Conservation (phyloP, 305 asterid species). For the Fraxinus latifolia region DNA sequence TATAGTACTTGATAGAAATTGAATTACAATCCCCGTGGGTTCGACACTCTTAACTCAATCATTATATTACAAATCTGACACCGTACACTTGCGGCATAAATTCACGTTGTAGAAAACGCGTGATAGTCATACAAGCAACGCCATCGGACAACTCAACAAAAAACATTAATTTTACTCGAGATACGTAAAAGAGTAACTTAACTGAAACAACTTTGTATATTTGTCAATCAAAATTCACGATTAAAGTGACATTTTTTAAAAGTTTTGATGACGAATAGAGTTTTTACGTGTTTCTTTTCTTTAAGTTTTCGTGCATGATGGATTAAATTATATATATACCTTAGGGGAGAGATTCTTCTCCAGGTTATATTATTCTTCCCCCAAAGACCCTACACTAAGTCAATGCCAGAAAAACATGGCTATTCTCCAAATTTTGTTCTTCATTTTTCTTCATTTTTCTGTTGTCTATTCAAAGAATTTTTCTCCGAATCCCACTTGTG, state of each 20-base stretch:
- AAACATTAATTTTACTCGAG: too few relatives aligned
- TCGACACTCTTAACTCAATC: too few relatives aligned
- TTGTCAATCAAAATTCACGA: not conserved
- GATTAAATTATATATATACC: not conserved
- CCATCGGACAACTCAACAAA: too few relatives aligned
- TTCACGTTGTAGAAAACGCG: too few relatives aligned
- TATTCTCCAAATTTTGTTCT: not conserved
- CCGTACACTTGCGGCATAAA: too few relatives aligned
- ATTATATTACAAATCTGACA: too few relatives aligned
- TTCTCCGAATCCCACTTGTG: not conserved
- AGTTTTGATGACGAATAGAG: not conserved
- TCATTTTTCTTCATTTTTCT: not conserved
- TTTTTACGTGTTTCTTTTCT: not conserved
- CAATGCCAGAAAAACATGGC: not conserved
- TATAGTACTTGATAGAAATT: too few relatives aligned
- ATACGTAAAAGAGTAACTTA: too few relatives aligned
- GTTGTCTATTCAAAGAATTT: not conserved
- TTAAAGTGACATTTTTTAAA: not conserved
- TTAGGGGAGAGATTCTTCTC: not conserved
- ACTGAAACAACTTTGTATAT: not conserved
- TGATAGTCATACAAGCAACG: too few relatives aligned
- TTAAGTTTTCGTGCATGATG: not conserved
- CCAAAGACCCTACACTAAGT: not conserved
- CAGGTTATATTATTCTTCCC: not conserved
- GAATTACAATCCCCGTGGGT: too few relatives aligned